Evolutionary conservation across 495 filamentous ascomycete species (phyloP).

Genomic region (Aspergillus nidulans): DNA sequence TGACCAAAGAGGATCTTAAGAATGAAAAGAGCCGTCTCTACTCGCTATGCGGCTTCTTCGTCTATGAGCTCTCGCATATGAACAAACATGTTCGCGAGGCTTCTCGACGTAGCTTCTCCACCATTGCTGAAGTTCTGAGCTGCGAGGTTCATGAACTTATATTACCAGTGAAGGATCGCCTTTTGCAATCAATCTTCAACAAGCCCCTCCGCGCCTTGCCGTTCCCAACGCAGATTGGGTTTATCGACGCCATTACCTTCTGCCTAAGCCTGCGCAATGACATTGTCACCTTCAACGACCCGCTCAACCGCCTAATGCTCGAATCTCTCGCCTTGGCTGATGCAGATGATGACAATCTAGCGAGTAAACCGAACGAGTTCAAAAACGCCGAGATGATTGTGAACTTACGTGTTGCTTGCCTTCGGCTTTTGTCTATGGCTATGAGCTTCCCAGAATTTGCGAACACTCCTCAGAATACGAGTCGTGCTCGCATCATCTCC

Average conservation of each 20-base stretch:
- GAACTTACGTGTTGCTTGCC: constrained; percentile 87
- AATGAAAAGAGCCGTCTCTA: constrained; percentile 61
- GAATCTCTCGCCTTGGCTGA: constrained; percentile 91
- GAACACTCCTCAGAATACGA: constrained; percentile 63
- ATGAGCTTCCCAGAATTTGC: constrained; percentile 88
- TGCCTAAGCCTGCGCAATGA: constrained; percentile 81
- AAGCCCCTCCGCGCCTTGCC: constrained; percentile 91
- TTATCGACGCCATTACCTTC: constrained; percentile 94
- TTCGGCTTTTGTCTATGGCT: constrained; percentile 85
- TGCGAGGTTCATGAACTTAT: constrained; percentile 82
- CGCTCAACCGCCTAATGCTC: constrained; percentile 81
- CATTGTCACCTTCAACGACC: constrained; percentile 84
- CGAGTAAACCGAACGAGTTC: constrained; percentile 80
- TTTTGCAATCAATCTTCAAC: constrained; percentile 83
- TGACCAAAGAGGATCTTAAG: constrained; percentile 70
- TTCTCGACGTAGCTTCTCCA: constrained; percentile 72
- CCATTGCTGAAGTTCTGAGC: constrained; percentile 69
- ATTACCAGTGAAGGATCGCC: constrained; percentile 76
- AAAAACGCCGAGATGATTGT: constrained; percentile 87
- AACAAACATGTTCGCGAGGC: constrained; percentile 89
- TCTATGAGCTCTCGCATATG: constrained; percentile 85
- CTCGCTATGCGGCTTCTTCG: constrained; percentile 75
- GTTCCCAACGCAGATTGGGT: constrained; percentile 91
- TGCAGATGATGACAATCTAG: constrained; percentile 83
- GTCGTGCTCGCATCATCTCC: constrained; percentile 77